Conservation (phyloP, 345 rosid genomes). For the Pseudoturritis turrita region DNA sequence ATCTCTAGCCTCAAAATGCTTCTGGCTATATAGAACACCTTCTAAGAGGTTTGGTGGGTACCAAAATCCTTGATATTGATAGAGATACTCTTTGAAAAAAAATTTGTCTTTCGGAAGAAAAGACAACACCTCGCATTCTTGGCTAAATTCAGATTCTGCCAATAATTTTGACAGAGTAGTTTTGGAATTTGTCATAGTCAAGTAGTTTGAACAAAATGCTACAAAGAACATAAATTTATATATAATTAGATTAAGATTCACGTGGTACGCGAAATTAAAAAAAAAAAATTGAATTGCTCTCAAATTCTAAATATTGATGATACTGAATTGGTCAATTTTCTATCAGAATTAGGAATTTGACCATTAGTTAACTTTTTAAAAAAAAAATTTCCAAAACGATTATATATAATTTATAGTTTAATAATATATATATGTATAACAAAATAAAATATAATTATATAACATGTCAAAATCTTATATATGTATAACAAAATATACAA, state of each 20-base stretch:
- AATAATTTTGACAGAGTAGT: constrained; percentile 29
- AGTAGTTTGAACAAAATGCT: background rate
- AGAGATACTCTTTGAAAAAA: constrained; percentile 33
- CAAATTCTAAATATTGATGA: no score
- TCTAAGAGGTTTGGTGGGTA: constrained; percentile 30
- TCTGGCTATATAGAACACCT: constrained; percentile 41
- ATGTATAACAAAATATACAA: no score
- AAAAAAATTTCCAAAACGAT: no score
- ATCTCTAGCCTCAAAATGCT: constrained; percentile 38
- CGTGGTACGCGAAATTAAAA: no score
- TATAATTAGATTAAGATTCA: background rate
- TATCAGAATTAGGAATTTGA: no score
- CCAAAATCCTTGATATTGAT: constrained; percentile 61
- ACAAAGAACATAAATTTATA: background rate
- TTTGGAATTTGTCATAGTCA: constrained; percentile 10
- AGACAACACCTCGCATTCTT: constrained; percentile 36
- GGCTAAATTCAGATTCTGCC: constrained; percentile 23
- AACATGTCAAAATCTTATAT: no score
- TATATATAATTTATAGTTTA: no score
- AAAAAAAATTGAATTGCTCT: no score
- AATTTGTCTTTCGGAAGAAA: constrained; percentile 36
- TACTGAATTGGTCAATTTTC: no score
- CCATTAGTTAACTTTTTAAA: no score
- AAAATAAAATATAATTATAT: no score
- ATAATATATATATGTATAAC: no score